These are phyloP conservation scores for Rhododendron vialii DNA, from an alignment of 148 eudicot genomes.

Conservation along the genomic window DNA sequence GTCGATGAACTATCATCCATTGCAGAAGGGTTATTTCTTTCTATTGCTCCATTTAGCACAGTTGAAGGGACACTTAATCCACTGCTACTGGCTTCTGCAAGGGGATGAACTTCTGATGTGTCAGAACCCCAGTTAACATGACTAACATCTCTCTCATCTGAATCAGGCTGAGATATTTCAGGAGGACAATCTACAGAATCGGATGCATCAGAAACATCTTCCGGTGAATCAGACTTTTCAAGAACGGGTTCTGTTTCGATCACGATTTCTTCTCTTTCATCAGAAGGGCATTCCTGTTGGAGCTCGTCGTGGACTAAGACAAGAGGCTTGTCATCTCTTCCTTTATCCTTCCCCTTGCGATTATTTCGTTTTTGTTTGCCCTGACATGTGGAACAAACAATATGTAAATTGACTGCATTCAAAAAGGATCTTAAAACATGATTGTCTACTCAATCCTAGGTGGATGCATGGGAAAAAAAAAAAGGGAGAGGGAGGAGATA, in stretches of 20 bases:
- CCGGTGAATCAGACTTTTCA: constrained; percentile 51
- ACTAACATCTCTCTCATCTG: constrained; percentile 50
- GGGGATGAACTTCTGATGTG: constrained; percentile 52
- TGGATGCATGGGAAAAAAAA: background rate
- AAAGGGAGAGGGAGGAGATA: background rate
- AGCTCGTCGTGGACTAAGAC: constrained; percentile 31
- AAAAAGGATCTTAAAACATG: background rate
- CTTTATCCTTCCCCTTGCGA: constrained; percentile 75
- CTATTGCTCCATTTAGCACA: constrained; percentile 48
- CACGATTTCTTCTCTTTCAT: constrained; percentile 25
- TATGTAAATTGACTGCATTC: background rate
- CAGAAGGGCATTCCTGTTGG: constrained; percentile 27
- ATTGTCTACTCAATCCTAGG: background rate
- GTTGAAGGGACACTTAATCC: constrained; percentile 36
- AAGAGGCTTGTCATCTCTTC: constrained; percentile 43
- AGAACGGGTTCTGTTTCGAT: constrained; percentile 27
- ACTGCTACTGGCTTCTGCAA: constrained; percentile 48
- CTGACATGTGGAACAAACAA: constrained; percentile 28
- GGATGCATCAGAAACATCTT: constrained; percentile 65
- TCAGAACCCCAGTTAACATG: constrained; percentile 74
- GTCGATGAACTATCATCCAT: constrained; percentile 84
- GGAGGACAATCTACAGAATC: constrained; percentile 55
- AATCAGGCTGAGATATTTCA: constrained; percentile 52
- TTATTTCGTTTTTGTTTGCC: constrained; percentile 81
- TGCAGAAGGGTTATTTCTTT: constrained; percentile 37